These are phyloP conservation scores for Microbotryomycetes sp. DNA, from an alignment of 1,284 basidiomycete species.

Conservation along the genomic window DNA sequence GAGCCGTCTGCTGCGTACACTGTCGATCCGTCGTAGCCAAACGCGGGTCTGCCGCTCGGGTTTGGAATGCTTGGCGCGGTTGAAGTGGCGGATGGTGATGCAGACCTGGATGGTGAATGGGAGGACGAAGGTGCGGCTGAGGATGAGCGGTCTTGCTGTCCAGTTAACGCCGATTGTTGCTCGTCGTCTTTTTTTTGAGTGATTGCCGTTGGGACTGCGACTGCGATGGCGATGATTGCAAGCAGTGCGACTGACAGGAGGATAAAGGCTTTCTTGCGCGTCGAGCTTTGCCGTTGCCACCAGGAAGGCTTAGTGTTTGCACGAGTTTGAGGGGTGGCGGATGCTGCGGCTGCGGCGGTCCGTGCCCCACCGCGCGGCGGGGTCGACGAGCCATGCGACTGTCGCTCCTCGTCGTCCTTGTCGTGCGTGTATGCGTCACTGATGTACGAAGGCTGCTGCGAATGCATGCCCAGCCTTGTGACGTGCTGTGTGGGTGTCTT, in stretches of 20 bases:
- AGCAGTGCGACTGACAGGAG: neutral
- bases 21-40: slow-evolving; percentile 50
- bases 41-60: neutral
- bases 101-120: neutral
- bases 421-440: neutral
- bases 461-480: neutral
- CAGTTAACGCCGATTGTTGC: neutral
- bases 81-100: neutral
- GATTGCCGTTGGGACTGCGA: neutral
- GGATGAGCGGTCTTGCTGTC: neutral
- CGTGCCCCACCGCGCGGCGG: neutral
- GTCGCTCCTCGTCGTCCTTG: neutral
- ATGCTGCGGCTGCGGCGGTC: neutral
- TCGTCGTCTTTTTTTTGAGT: neutral
- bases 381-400: neutral
- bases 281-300: neutral
- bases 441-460: neutral
- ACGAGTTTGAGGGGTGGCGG: too few relatives aligned
- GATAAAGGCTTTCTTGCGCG: neutral
- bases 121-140: neutral
- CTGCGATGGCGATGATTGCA: neutral
- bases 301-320: neutral
- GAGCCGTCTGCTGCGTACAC: slow-evolving; percentile 58
- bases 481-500: too few relatives aligned
- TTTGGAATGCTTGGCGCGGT: neutral